Conservation (phyloP, 306 rosid species). For the Benincasa hispida region DNA sequence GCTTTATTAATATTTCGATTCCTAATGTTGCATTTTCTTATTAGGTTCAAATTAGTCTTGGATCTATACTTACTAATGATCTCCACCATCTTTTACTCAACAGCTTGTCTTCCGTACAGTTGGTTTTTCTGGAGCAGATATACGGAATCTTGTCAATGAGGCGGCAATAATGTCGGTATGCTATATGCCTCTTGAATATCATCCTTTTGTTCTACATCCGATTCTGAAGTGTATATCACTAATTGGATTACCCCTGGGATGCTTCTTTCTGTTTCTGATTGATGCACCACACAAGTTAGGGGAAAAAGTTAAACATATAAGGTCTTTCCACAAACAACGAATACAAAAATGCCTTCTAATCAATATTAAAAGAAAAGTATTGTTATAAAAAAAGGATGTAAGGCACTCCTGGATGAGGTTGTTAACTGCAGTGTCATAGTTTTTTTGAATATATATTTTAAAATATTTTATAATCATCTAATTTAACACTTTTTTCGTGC, state of each 20-base stretch:
- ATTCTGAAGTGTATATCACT: not conserved
- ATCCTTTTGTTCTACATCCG: not conserved
- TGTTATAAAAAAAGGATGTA: not conserved
- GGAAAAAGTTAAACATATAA: not conserved
- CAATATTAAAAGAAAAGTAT: not conserved
- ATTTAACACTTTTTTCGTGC: not conserved
- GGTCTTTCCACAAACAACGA: not conserved
- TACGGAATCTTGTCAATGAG: slow-evolving; percentile 91
- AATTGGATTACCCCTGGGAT: not conserved
- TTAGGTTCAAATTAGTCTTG: not conserved
- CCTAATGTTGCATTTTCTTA: not conserved
- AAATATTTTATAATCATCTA: too few species aligned
- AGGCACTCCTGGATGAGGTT: not conserved
- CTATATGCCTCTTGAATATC: slow-evolving; percentile 2
- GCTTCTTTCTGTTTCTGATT: not conserved
- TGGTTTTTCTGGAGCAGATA: slow-evolving; percentile 96
- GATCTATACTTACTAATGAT: not conserved
- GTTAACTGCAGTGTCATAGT: not conserved
- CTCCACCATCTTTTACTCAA: slow-evolving; percentile 17
- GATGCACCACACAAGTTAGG: not conserved
- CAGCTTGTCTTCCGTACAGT: slow-evolving; percentile 97
- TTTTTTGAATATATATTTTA: too few species aligned
- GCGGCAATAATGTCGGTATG: slow-evolving; percentile 96
- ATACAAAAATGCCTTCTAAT: not conserved
- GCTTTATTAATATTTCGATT: not conserved